Evolutionary conservation across 345 rosid species (phyloP), one percentile per base, ranked within the genome.

Genomic region (Lenwebbia sp.): DNA sequence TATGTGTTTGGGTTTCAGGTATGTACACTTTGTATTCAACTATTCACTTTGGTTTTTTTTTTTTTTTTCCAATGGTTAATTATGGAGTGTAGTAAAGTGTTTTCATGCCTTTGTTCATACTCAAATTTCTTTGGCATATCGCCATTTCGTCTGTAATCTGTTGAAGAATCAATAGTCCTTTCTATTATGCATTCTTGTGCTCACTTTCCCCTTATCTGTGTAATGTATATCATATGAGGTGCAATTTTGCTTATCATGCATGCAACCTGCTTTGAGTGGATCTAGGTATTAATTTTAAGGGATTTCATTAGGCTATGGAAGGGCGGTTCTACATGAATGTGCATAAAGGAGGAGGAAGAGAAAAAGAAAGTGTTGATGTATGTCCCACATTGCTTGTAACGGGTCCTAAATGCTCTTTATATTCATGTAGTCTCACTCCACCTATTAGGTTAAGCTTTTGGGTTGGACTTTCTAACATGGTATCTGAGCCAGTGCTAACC

Each of bases 1-100:
- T 96, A 89, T 91, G 95, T 92, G 47, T 97, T 97, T 91, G 99
- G 99, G 86, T 97, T 97, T 92, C 99, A 97, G 99, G 99, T 97
- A 88, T 85, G 90, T 88, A 56, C 70, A 40, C 84, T 19, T 47
- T 49, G 10, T 54, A 40, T 84, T 76, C 75, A 37, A 70, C 56
- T 78, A 5, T 70, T 54, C 17, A 14, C 58, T 85, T 85, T n/a
- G n/a, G n/a, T n/a, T n/a, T n/a, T n/a, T 0, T 62, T 13, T 21
- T 3, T 85, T 30, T 85, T 52, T 10, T 7, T 3, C 15, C 6
- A 7, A 13, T 47, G 53, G 40, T 49, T 47, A 33, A 23, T 26
- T 50, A 4, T 49, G 54, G 56, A 26, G 56, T 15, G 25, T 5
- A 5, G 14, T 17, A 51, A 82, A 82, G 37, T 47, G 54, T 47